Evolutionary conservation across 2,329 filamentous ascomycete species (phyloP).

Genomic region (Gnomoniopsis sp.): DNA sequence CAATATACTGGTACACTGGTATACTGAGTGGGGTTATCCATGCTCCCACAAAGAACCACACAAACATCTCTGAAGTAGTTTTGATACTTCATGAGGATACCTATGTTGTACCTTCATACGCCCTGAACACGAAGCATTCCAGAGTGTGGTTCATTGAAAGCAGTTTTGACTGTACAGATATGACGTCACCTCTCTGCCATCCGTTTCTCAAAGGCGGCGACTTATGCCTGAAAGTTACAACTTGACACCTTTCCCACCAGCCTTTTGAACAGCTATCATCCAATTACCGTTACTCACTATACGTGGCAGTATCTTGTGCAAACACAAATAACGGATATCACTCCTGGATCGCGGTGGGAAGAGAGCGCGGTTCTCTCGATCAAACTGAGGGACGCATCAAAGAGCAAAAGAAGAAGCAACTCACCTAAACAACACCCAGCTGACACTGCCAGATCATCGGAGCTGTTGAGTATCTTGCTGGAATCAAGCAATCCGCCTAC

Average conservation of each 20-base stretch:
- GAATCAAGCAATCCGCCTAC: background rate
- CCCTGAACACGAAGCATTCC: background rate
- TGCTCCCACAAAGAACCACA: too few species aligned
- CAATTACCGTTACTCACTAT: background rate
- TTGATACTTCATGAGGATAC: too few species aligned
- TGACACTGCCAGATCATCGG: background rate
- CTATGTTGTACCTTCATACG: too few species aligned
- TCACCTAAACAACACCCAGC: background rate
- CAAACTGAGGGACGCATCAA: background rate
- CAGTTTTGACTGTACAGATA: background rate
- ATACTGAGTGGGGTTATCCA: too few species aligned
- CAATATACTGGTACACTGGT: too few species aligned
- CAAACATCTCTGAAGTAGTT: too few species aligned
- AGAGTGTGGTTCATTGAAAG: background rate
- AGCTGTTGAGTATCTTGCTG: background rate
- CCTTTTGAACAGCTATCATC: background rate
- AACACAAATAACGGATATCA: background rate
- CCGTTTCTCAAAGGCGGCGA: background rate
- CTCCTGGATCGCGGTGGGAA: too few species aligned
- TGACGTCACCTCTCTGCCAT: constrained; percentile 1
- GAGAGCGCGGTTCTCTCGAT: too few species aligned
- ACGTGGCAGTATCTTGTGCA: background rate
- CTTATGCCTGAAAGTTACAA: background rate
- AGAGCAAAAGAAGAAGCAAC: background rate
- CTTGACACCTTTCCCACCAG: background rate